A percentile compares a stretch with the other conserved stretches of the same genome.
Evolutionary conservation across 1,139 yeast genomes (phyloP).

Genomic region (Ogataea hybrid): DNA sequence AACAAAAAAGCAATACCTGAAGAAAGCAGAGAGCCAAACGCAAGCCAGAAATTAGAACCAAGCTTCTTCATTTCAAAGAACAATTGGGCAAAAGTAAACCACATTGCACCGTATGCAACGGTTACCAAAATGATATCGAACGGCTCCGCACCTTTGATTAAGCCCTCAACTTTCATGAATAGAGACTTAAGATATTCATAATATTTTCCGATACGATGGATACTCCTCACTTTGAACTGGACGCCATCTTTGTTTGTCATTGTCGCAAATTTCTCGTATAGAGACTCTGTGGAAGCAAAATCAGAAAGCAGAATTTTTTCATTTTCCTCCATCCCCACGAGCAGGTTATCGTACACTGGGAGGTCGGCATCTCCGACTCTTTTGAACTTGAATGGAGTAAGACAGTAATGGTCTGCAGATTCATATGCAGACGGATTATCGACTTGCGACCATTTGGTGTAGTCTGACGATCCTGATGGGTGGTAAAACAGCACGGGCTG

Average conservation of each 20-base stretch:
- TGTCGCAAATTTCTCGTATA: slow-evolving; percentile 35
- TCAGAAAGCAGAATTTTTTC: slow-evolving; percentile 31
- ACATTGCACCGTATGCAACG: slow-evolving; percentile 86
- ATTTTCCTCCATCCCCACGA: slow-evolving; percentile 25
- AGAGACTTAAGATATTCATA: slow-evolving; percentile 54
- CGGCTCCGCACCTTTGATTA: slow-evolving; percentile 76
- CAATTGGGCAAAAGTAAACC: slow-evolving; percentile 76
- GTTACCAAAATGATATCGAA: slow-evolving; percentile 82
- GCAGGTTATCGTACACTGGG: slow-evolving; percentile 29
- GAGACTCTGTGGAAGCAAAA: slow-evolving; percentile 15
- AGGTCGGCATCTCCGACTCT: slow-evolving; percentile 36
- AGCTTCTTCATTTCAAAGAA: slow-evolving; percentile 75
- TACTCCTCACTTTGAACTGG: slow-evolving; percentile 65
- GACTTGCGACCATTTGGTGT: slow-evolving; percentile 46
- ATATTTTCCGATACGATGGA: slow-evolving; percentile 63
- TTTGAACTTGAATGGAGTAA: slow-evolving; percentile 58
- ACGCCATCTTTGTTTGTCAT: slow-evolving; percentile 42
- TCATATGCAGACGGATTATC: slow-evolving; percentile 34
- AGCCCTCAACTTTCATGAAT: slow-evolving; percentile 45
- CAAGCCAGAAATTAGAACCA: slow-evolving; percentile 91
- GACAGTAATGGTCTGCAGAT: slow-evolving; percentile 39
- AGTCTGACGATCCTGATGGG: slow-evolving; percentile 39
- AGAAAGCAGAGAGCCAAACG: slow-evolving; percentile 74
- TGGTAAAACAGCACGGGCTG: slow-evolving; percentile 42
- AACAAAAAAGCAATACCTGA: slow-evolving; percentile 85